Percentiles rank a stretch among this genome's conserved stretches.
Conservation (phyloP, 192 early-diverging fungal genomes). For the Coemansia sp. region DNA sequence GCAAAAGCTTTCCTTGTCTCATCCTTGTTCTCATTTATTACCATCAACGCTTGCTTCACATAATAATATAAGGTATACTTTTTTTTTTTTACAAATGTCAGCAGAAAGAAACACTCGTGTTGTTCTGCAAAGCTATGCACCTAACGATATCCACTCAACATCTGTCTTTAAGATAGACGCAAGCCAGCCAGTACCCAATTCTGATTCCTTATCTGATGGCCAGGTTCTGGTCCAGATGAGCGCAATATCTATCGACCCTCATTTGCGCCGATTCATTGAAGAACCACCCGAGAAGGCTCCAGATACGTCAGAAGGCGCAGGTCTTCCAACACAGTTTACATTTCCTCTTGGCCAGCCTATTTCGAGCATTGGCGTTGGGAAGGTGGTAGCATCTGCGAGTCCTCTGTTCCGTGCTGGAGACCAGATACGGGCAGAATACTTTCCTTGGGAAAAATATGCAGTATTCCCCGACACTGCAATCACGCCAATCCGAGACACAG, state of each 20-base stretch:
- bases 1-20: too few relatives aligned
- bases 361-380: conserved; percentile 60
- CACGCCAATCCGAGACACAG: conserved; percentile 16
- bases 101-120: conserved; percentile 27
- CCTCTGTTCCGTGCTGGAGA: conserved; percentile 61
- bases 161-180: conserved; percentile 26
- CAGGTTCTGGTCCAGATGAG: conserved; percentile 61
- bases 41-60: too few relatives aligned
- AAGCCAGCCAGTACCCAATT: conserved; percentile 21
- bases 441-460: conserved; percentile 64
- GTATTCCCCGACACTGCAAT: conserved; percentile 36
- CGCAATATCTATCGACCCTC: conserved; percentile 76
- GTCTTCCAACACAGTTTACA: conserved; percentile 1
- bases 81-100: background rate
- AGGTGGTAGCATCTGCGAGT: conserved; percentile 67
- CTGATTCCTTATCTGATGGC: conserved; percentile 10
- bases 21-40: too few relatives aligned
- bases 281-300: conserved; percentile 46
- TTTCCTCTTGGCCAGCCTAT: conserved; percentile 63
- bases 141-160: conserved; percentile 21
- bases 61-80: background rate
- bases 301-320: conserved; percentile 32
- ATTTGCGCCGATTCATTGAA: conserved; percentile 72
- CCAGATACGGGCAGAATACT: conserved; percentile 59
- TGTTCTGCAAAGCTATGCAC: conserved; percentile 25